Evolutionary conservation across 495 filamentous ascomycete genomes (phyloP).

Genomic region (Tuber calosporum): DNA sequence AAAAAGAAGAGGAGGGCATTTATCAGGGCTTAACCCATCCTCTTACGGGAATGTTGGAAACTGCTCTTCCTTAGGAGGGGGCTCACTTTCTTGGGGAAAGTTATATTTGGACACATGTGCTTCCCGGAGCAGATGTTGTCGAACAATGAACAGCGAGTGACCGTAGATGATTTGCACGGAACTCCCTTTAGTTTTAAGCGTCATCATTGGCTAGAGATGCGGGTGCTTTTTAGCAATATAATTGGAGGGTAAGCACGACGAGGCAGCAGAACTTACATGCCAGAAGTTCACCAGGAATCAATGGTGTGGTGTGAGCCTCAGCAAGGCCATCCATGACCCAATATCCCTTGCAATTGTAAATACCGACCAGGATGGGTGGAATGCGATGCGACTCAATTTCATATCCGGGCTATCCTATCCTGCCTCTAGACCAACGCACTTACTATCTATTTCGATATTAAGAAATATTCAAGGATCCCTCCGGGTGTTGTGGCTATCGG

Average conservation of each 20-base stretch:
- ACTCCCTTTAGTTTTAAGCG: background rate
- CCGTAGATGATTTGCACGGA: background rate
- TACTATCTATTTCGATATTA: background rate
- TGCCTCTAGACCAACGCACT: background rate
- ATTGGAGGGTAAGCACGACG: background rate
- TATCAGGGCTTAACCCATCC: background rate
- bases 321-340: background rate
- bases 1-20: background rate
- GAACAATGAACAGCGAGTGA: background rate
- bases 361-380: background rate
- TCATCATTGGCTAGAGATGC: background rate
- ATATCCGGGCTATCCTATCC: background rate
- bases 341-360: background rate
- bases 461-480: background rate
- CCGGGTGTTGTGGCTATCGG: background rate
- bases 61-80: background rate
- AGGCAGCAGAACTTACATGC: background rate
- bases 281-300: background rate
- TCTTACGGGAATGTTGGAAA: background rate
- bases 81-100: background rate
- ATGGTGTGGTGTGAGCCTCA: background rate
- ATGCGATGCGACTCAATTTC: background rate
- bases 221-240: background rate
- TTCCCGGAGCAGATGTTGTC: background rate
- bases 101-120: background rate